Conservation (phyloP, 2,329 filamentous ascomycete genomes). For the Penicillium rolfsii region DNA sequence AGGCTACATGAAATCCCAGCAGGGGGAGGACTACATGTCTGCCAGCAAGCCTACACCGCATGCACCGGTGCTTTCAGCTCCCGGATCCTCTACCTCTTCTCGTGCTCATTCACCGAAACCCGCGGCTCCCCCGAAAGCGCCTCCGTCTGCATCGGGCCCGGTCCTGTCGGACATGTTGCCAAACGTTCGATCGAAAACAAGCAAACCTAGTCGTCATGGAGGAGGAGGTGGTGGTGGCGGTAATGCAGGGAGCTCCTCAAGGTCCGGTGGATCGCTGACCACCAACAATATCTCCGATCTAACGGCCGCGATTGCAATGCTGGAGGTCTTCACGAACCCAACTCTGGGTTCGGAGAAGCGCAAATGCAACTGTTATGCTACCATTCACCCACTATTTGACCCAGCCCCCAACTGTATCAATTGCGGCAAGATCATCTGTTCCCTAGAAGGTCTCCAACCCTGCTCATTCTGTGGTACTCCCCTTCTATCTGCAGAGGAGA, state of each 20-base stretch:
- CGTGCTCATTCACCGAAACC: slow-evolving; percentile 47
- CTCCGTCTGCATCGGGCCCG: slow-evolving; percentile 72
- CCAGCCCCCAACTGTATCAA: slow-evolving; percentile 90
- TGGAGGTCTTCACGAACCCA: slow-evolving; percentile 92
- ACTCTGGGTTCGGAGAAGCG: slow-evolving; percentile 67
- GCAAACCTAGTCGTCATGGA: slow-evolving; percentile 71
- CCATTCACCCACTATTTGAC: slow-evolving; percentile 82
- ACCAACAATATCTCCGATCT: slow-evolving; percentile 59
- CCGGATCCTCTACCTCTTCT: slow-evolving; percentile 50
- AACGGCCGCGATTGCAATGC: slow-evolving; percentile 78
- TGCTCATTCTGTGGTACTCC: slow-evolving; percentile 86
- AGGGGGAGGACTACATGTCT: slow-evolving; percentile 73
- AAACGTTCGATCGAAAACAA: slow-evolving; percentile 62
- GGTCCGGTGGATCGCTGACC: slow-evolving; percentile 40
- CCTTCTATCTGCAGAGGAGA: slow-evolving; percentile 71
- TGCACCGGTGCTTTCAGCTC: slow-evolving; percentile 42
- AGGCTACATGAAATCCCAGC: slow-evolving; percentile 74
- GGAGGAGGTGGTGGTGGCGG: slow-evolving; percentile 54
- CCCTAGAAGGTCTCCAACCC: slow-evolving; percentile 89
- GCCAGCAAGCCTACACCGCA: slow-evolving; percentile 48
- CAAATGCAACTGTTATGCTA: slow-evolving; percentile 82
- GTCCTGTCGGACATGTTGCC: slow-evolving; percentile 75
- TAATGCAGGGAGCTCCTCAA: slow-evolving; percentile 68
- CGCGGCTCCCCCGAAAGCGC: slow-evolving; percentile 47
- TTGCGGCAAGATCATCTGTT: slow-evolving; percentile 93